These are phyloP conservation scores for Vitis riparia DNA, from an alignment of 164 flowering plant species.

Conservation along the genomic window DNA sequence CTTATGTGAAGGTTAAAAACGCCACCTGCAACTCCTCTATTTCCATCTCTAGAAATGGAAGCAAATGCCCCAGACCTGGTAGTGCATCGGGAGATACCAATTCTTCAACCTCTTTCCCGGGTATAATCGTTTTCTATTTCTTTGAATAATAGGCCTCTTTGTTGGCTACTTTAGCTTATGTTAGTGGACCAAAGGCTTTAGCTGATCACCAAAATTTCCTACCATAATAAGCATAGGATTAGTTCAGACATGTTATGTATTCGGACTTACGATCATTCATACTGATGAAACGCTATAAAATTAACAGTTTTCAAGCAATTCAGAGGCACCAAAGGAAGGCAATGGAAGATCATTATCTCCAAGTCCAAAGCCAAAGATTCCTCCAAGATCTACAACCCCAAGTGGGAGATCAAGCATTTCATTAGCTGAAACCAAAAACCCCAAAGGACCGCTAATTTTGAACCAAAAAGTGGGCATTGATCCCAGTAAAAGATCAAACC, in stretches of 20 bases:
- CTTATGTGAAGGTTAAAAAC: conserved; percentile 55
- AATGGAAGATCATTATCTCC: conserved; percentile 20
- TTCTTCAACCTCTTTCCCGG: conserved; percentile 46
- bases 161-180: too few relatives aligned
- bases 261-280: too few relatives aligned
- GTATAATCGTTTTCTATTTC: conserved; percentile 18
- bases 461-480: conserved; percentile 7
- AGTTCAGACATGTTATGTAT: too few relatives aligned
- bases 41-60: conserved; percentile 72
- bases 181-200: too few relatives aligned
- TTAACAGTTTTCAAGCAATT: conserved; percentile 30
- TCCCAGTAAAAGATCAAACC: background rate
- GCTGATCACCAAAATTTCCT: too few relatives aligned
- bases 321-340: conserved; percentile 20
- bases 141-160: background rate
- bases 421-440: conserved; percentile 18
- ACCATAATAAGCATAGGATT: too few relatives aligned
- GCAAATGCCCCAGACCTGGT: conserved; percentile 36
- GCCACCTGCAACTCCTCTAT: conserved; percentile 78
- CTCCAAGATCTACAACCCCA: conserved; percentile 33
- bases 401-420: conserved; percentile 17
- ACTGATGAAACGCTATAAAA: background rate
- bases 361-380: conserved; percentile 23
- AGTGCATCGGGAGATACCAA: conserved; percentile 46
- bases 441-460: conserved; percentile 3